Percentiles rank a stretch among this genome's conserved stretches.
Evolutionary conservation across 2,329 filamentous ascomycete genomes (phyloP).

Genomic region (Fusarium odoratissimum): DNA sequence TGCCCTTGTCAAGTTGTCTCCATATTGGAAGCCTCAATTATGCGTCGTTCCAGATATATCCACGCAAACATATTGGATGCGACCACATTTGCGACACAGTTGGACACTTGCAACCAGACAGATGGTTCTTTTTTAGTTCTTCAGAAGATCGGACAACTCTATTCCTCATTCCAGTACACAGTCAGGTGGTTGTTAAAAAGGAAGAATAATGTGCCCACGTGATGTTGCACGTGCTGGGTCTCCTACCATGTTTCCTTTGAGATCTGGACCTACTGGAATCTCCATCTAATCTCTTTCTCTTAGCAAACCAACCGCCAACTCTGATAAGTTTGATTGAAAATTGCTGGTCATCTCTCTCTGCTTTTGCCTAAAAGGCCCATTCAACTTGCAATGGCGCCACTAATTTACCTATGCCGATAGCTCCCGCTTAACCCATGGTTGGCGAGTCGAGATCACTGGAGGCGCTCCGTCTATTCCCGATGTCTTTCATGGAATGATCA

Average conservation of each 20-base stretch:
- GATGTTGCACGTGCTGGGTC: constrained; percentile 9
- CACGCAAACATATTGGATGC: neutral
- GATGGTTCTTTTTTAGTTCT: neutral
- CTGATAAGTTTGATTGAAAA: neutral
- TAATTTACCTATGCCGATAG: constrained; percentile 4
- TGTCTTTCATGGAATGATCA: constrained; percentile 7
- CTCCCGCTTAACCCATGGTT: constrained; percentile 18
- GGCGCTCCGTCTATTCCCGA: constrained; percentile 37
- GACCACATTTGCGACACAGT: neutral
- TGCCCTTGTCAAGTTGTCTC: constrained; percentile 17
- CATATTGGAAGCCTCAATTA: constrained; percentile 19
- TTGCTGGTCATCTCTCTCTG: neutral
- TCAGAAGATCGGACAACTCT: neutral
- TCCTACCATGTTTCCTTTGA: too few species aligned
- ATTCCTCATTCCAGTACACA: neutral
- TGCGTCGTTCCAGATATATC: neutral
- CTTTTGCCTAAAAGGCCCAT: constrained; percentile 20
- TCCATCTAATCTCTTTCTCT: neutral
- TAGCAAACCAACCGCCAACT: neutral
- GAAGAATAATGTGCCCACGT: neutral
- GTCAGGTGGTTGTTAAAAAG: neutral
- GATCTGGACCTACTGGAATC: neutral
- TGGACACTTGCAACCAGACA: neutral
- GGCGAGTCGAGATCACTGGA: constrained; percentile 1
- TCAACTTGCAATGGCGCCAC: constrained; percentile 20